These are phyloP conservation scores for Zygnema cylindricum DNA, from an alignment of 139 green algal genomes.

Conservation along the genomic window DNA sequence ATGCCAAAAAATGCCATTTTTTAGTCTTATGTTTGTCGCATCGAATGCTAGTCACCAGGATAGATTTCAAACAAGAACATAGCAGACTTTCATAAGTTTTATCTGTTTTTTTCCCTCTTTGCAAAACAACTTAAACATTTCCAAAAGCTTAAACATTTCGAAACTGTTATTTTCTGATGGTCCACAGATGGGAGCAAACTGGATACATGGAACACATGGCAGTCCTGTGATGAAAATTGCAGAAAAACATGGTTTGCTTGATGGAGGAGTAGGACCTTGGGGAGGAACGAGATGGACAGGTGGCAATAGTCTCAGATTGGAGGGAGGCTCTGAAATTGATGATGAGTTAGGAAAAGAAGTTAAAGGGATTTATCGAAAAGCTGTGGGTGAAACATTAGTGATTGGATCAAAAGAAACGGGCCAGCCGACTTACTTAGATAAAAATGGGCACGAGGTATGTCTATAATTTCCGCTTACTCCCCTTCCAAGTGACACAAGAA, in stretches of 20 bases:
- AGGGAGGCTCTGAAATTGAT: conserved; percentile 39
- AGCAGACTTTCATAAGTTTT: no score
- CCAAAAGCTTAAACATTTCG: no score
- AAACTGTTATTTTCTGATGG: no score
- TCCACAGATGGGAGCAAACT: conserved; percentile 47
- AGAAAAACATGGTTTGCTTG: conserved; percentile 26
- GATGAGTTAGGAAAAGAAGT: conserved; percentile 5
- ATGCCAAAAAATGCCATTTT: no score
- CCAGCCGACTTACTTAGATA: not conserved
- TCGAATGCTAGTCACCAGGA: no score
- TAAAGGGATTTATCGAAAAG: conserved; percentile 20
- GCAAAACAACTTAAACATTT: no score
- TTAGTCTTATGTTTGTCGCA: no score
- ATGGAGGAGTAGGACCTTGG: not conserved
- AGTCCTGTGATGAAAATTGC: conserved; percentile 45
- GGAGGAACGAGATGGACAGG: conserved; percentile 26
- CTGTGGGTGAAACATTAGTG: conserved; percentile 6
- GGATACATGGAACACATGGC: conserved; percentile 55
- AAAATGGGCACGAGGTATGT: conserved; percentile 22
- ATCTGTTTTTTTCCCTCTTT: no score
- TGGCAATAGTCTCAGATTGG: not conserved
- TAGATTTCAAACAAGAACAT: no score
- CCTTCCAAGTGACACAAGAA: no score
- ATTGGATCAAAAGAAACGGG: conserved; percentile 5
- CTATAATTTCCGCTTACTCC: not conserved